A percentile compares a stretch with the other conserved stretches of the same genome.
phyloP scores from a whole-genome alignment of 352 stramenopile genomes.

The Plasmopara viticola region DNA sequence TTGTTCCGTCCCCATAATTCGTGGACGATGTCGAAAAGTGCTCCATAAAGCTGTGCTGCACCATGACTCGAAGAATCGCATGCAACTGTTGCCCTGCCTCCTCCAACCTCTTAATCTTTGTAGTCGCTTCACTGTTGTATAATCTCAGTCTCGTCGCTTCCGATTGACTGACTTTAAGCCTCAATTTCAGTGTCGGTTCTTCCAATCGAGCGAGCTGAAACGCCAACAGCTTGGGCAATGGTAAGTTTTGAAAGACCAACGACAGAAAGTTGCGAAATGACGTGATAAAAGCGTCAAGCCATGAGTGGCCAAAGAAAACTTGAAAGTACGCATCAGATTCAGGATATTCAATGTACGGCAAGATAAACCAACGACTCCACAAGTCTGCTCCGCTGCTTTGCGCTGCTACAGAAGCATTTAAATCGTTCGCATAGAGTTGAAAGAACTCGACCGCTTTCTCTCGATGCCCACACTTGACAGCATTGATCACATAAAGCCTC shows the following conservation, averaged over 20 bases:
- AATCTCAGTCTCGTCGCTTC: constrained; percentile 59
- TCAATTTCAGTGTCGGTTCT: constrained; percentile 63
- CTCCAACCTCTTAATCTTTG: constrained; percentile 62
- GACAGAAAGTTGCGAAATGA: constrained; percentile 77
- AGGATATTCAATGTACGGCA: constrained; percentile 70
- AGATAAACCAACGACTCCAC: constrained; percentile 79
- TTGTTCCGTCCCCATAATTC: constrained; percentile 13
- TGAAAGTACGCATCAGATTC: constrained; percentile 71
- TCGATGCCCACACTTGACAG: constrained; percentile 56
- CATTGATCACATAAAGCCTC: constrained; percentile 72
- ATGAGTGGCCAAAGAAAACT: constrained; percentile 66
- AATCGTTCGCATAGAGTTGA: constrained; percentile 53
- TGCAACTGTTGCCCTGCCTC: constrained; percentile 51
- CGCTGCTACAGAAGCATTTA: constrained; percentile 38
- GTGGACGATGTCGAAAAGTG: constrained; percentile 33
- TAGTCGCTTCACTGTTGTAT: constrained; percentile 39
- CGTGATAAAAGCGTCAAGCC: constrained; percentile 63
- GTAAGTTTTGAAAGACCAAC: constrained; percentile 66
- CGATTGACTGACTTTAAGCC: constrained; percentile 59
- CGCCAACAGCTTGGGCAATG: constrained; percentile 69
- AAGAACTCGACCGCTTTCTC: constrained; percentile 78
- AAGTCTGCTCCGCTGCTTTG: constrained; percentile 28
- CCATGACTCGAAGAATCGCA: constrained; percentile 53
- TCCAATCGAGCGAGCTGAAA: constrained; percentile 65
- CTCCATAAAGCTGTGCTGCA: constrained; percentile 62